phyloP scores from a whole-genome alignment of 2,329 filamentous ascomycete genomes.

The Ceratocystis diversiconidia region DNA sequence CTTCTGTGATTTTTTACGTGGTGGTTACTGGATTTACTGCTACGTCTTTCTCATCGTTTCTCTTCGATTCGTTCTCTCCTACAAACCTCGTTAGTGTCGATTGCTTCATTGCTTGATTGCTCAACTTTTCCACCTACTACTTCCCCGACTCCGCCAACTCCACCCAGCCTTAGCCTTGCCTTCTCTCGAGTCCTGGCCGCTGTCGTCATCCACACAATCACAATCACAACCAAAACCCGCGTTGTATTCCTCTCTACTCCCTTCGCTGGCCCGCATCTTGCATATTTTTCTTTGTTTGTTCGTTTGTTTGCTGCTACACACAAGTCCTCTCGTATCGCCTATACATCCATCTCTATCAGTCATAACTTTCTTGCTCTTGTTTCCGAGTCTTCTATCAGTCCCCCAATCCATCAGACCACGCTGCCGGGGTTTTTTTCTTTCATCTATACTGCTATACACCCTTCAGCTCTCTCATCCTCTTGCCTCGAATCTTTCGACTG shows the following conservation, averaged over 20 bases:
- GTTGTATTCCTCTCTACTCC: neutral
- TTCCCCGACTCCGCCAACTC: conserved; percentile 21
- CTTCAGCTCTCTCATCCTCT: neutral
- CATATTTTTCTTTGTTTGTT: neutral
- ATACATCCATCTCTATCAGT: neutral
- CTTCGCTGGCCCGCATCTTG: neutral
- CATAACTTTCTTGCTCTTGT: neutral
- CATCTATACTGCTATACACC: conserved; percentile 6
- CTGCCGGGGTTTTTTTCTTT: no score
- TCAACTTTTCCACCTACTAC: neutral
- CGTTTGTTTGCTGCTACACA: neutral
- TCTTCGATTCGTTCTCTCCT: conserved; percentile 18
- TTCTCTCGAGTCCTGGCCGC: neutral
- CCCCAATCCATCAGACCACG: no score
- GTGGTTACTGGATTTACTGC: conserved; percentile 16
- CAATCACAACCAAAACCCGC: neutral
- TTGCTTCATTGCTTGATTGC: conserved; percentile 18
- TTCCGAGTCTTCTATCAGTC: no score
- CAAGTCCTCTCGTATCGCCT: neutral
- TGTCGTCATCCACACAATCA: conserved; percentile 20
- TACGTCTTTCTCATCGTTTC: conserved; percentile 3
- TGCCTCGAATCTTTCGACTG: neutral
- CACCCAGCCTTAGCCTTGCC: conserved; percentile 20
- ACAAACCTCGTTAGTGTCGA: conserved; percentile 7
- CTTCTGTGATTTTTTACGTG: conserved; percentile 18